Evolutionary conservation across 2,329 filamentous ascomycete species (phyloP).

Genomic region (Xylariaceae sp.): DNA sequence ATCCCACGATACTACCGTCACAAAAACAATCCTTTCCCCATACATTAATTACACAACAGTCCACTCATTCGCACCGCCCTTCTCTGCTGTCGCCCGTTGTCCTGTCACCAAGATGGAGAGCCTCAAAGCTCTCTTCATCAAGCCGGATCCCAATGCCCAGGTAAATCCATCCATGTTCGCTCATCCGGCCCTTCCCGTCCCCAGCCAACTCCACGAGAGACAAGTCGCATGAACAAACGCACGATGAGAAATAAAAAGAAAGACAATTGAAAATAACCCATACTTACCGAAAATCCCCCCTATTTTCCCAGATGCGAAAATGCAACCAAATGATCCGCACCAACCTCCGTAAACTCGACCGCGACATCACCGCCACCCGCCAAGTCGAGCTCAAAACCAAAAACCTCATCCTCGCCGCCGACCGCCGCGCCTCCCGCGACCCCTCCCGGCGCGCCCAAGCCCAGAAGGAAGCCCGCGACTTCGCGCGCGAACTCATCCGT

Average conservation of each 20-base stretch:
- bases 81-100: not conserved
- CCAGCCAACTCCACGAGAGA: not conserved
- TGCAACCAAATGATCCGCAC: constrained; percentile 84
- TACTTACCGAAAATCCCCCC: constrained; percentile 5
- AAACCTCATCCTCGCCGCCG: constrained; percentile 75
- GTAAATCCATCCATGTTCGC: constrained; percentile 42
- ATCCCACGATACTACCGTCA: constrained; percentile 4
- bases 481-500: constrained; percentile 81
- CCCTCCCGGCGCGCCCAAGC: constrained; percentile 75
- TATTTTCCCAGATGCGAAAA: constrained; percentile 69
- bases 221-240: not conserved
- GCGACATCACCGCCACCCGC: constrained; percentile 77
- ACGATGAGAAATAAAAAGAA: not conserved
- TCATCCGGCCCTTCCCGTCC: not conserved
- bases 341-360: constrained; percentile 91
- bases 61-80: not conserved
- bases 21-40: not conserved
- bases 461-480: constrained; percentile 74
- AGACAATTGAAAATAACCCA: not conserved
- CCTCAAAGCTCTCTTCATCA: constrained; percentile 79
- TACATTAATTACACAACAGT: not conserved
- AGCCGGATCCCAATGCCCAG: constrained; percentile 89
- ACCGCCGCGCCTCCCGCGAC: constrained; percentile 74
- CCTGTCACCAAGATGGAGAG: constrained; percentile 64
- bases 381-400: constrained; percentile 78